Conservation (phyloP, 176 grass and related monocot genomes). For the Oryza punctata region DNA sequence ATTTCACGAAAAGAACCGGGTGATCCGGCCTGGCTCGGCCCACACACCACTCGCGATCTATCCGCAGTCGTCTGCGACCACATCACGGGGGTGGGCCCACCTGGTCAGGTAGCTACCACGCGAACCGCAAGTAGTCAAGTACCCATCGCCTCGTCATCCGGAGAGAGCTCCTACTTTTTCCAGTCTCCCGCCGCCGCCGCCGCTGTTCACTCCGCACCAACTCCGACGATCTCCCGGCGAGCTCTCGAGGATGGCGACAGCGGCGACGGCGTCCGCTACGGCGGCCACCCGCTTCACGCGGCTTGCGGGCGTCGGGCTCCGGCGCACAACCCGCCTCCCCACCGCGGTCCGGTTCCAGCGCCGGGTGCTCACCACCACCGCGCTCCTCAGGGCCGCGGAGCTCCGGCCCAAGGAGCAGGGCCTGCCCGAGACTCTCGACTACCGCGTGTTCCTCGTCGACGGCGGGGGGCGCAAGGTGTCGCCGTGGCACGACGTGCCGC, state of each 20-base stretch:
- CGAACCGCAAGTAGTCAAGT: slow-evolving; percentile 18
- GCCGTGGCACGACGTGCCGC: slow-evolving; percentile 94
- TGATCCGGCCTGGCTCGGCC: not conserved
- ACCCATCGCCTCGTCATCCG: slow-evolving; percentile 29
- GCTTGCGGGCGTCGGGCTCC: slow-evolving; percentile 32
- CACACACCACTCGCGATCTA: not conserved
- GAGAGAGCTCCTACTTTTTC: not conserved
- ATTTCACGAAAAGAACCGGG: not conserved
- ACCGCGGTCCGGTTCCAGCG: slow-evolving; percentile 49
- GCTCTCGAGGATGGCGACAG: slow-evolving; percentile 54
- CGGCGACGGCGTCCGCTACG: slow-evolving; percentile 61
- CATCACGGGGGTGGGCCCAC: slow-evolving; percentile 21
- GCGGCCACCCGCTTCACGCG: slow-evolving; percentile 56
- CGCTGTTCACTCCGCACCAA: not conserved
- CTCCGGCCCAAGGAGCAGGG: slow-evolving; percentile 68
- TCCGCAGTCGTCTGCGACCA: not conserved
- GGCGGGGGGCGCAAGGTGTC: slow-evolving; percentile 66
- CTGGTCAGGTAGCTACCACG: slow-evolving; percentile 19
- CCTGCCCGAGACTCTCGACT: slow-evolving; percentile 78
- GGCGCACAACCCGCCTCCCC: slow-evolving; percentile 17
- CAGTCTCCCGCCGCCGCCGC: slow-evolving; percentile 23
- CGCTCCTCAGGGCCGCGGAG: slow-evolving; percentile 50
- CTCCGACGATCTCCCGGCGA: not conserved
- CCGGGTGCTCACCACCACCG: slow-evolving; percentile 50
- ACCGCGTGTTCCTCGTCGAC: slow-evolving; percentile 93